These are phyloP conservation scores for Ceratocystiopsis sp. DNA, from an alignment of 2,329 filamentous ascomycete genomes.

Conservation along the genomic window DNA sequence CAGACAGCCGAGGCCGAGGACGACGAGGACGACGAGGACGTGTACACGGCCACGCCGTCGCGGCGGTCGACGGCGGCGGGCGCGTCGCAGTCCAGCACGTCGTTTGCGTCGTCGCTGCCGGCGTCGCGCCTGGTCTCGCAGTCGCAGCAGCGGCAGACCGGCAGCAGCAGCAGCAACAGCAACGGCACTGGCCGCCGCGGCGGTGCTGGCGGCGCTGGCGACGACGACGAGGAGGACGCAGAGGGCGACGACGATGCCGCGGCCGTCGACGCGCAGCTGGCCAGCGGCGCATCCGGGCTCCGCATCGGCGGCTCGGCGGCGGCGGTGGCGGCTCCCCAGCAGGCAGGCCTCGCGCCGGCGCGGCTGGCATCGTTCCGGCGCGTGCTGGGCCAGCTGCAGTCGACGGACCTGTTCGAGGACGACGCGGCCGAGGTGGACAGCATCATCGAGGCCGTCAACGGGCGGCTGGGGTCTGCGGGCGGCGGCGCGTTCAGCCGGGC, in stretches of 20 bases:
- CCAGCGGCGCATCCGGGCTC: conserved; percentile 23
- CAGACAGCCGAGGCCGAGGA: conserved; percentile 24
- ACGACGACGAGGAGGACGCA: conserved; percentile 21
- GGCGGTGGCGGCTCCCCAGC: conserved; percentile 9
- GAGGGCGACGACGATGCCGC: conserved; percentile 19
- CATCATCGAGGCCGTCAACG: conserved; percentile 67
- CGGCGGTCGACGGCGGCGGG: conserved; percentile 21
- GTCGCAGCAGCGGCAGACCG: conserved; percentile 11
- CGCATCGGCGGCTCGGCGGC: conserved; percentile 16
- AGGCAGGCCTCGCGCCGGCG: conserved; percentile 34
- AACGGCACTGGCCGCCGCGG: conserved; percentile 15
- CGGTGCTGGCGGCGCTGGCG: conserved; percentile 7
- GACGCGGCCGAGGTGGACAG: conserved; percentile 63
- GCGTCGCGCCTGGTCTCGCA: conserved; percentile 48
- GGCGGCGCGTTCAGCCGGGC: conserved; percentile 47
- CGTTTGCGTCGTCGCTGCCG: conserved; percentile 64
- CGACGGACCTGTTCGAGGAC: conserved; percentile 60
- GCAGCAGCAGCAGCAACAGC: conserved; percentile 22
- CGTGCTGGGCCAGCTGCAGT: conserved; percentile 68
- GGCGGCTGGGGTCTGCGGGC: conserved; percentile 34
- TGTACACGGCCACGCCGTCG: conserved; percentile 23
- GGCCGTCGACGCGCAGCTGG: conserved; percentile 16
- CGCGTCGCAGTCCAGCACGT: conserved; percentile 38
- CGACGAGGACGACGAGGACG: conserved; percentile 32
- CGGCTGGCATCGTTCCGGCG: conserved; percentile 62